phyloP scores from a whole-genome alignment of 192 early-diverging fungal genomes.

The Gryganskiella cystojenkinii region DNA sequence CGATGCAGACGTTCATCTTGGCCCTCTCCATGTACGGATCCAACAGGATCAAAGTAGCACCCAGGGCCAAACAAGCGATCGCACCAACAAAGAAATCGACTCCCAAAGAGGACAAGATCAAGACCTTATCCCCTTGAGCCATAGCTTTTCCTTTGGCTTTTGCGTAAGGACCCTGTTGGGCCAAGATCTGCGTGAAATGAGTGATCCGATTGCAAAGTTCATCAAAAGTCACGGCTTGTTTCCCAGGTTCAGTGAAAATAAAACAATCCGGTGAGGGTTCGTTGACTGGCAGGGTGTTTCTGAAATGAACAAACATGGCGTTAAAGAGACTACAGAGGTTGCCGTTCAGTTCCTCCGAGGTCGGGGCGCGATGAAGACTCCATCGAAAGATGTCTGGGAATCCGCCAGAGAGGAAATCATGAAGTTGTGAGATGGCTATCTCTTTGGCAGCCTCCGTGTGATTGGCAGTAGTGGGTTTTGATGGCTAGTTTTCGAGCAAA shows the following conservation, averaged over 20 bases:
- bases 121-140: constrained; percentile 36
- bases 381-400: constrained; percentile 52
- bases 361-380: constrained; percentile 35
- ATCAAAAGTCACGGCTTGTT: constrained; percentile 36
- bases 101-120: constrained; percentile 43
- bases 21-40: constrained; percentile 53
- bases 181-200: constrained; percentile 42
- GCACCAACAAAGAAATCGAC: constrained; percentile 52
- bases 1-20: constrained; percentile 52
- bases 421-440: constrained; percentile 50
- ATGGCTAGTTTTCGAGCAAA: too few relatives aligned
- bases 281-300: constrained; percentile 17
- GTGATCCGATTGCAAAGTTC: constrained; percentile 50
- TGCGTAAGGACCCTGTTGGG: constrained; percentile 12
- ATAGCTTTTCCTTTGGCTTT: constrained; percentile 13
- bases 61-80: constrained; percentile 39
- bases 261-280: constrained; percentile 48
- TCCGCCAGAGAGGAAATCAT: constrained; percentile 42
- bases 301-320: constrained; percentile 44
- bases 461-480: not conserved
- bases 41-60: constrained; percentile 39
- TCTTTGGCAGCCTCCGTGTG: constrained; percentile 14
- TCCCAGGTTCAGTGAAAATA: constrained; percentile 45
- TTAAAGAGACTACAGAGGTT: constrained; percentile 49
- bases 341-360: constrained; percentile 44